phyloP scores from a whole-genome alignment of 176 grass and related monocot species.

The Poa annua region DNA sequence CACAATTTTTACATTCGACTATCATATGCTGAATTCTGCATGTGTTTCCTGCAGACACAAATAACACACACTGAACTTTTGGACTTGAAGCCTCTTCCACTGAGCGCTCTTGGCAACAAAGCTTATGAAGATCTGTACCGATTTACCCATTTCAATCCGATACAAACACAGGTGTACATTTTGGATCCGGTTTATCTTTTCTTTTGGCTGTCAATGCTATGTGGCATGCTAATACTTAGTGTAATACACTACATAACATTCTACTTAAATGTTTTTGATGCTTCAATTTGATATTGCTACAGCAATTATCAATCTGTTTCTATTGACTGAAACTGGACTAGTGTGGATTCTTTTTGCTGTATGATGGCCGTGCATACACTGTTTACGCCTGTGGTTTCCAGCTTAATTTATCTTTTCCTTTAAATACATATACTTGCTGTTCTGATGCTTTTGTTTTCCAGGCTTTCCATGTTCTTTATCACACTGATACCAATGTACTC shows the following conservation, averaged over 20 bases:
- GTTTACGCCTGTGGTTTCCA: constrained; percentile 14
- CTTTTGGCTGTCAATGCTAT: constrained; percentile 32
- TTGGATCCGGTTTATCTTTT: constrained; percentile 33
- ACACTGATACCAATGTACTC: constrained; percentile 86
- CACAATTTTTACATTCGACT: constrained; percentile 13
- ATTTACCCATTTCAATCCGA: constrained; percentile 99
- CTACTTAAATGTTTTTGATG: constrained; percentile 20
- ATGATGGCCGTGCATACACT: constrained; percentile 15
- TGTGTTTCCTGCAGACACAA: constrained; percentile 70
- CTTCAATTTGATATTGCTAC: constrained; percentile 3
- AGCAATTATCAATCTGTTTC: constrained; percentile 12
- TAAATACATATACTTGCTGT: constrained; percentile 26
- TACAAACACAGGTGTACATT: constrained; percentile 89
- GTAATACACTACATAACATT: constrained; percentile 25
- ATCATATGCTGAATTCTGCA: constrained; percentile 34
- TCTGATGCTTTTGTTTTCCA: constrained; percentile 38
- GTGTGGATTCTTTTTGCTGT: constrained; percentile 29
- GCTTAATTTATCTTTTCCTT: constrained; percentile 19
- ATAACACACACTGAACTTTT: constrained; percentile 95
- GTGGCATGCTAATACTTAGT: constrained; percentile 11
- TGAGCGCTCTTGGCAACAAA: constrained; percentile 76
- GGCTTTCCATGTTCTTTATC: constrained; percentile 96
- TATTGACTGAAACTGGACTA: neutral
- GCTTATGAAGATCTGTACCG: constrained; percentile 73
- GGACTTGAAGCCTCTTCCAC: constrained; percentile 95